Percentiles rank a stretch among this genome's conserved stretches.
These are phyloP conservation scores for Eucalyptus pumila DNA, from an alignment of 345 rosid species.

Conservation along the genomic window DNA sequence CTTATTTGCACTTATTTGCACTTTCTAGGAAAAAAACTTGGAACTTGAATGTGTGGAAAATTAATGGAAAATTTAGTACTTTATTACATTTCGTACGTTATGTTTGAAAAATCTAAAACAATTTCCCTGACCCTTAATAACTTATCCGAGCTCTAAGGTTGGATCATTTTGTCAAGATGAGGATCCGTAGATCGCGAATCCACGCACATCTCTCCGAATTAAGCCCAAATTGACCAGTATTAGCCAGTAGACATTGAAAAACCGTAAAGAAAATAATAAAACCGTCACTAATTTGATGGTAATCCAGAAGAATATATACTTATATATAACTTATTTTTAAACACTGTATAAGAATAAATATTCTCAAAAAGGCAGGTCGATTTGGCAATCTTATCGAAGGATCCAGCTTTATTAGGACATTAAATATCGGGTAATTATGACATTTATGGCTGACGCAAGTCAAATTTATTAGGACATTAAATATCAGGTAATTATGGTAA, in stretches of 20 bases:
- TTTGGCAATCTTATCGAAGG: fast-evolving
- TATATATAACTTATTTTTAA: background rate
- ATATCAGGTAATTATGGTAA: too few species aligned
- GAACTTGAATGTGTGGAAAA: background rate
- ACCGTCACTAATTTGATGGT: background rate
- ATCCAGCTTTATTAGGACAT: background rate
- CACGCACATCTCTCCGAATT: background rate
- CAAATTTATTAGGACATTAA: too few species aligned
- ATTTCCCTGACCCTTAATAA: background rate
- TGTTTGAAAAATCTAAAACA: background rate
- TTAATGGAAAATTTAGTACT: background rate
- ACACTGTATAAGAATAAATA: background rate
- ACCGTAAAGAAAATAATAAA: background rate
- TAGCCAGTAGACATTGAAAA: background rate
- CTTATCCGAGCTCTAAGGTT: background rate
- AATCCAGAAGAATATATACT: background rate
- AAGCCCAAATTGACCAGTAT: background rate
- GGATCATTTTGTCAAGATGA: background rate
- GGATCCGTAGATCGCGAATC: background rate
- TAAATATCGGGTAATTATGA: background rate
- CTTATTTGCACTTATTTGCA: too few species aligned
- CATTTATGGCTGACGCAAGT: background rate
- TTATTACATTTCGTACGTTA: background rate
- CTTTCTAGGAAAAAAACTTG: background rate
- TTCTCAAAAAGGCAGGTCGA: fast-evolving